Conservation (phyloP, 2,329 filamentous ascomycete species). For the Onygenales sp. region DNA sequence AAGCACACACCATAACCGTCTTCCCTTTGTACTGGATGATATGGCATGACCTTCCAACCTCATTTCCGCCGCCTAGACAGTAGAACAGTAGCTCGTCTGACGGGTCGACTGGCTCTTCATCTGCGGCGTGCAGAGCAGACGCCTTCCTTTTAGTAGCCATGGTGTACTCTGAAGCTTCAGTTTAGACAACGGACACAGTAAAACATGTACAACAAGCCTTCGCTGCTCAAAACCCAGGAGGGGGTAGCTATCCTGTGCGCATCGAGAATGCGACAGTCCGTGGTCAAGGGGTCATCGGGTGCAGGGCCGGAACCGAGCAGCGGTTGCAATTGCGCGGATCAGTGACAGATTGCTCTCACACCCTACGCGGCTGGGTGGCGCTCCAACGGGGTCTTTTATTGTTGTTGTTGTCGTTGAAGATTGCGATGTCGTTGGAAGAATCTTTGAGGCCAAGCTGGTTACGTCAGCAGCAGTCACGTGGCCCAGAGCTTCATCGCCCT, state of each 20-base stretch:
- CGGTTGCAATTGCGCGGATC: too few relatives aligned
- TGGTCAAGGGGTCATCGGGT: too few relatives aligned
- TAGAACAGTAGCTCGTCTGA: conserved; percentile 91
- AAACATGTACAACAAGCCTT: too few relatives aligned
- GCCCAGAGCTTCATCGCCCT: background rate
- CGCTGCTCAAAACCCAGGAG: too few relatives aligned
- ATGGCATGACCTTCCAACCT: conserved; percentile 93
- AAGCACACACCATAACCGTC: conserved; percentile 76
- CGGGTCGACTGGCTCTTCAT: conserved; percentile 81
- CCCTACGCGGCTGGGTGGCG: background rate
- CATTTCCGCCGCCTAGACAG: conserved; percentile 88
- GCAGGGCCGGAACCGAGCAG: too few relatives aligned
- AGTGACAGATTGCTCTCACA: background rate
- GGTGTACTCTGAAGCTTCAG: conserved; percentile 11
- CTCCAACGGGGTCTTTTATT: background rate
- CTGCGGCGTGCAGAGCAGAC: conserved; percentile 56
- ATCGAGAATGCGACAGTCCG: too few relatives aligned
- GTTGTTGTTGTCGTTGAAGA: background rate
- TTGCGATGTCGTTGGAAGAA: background rate
- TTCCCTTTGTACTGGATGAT: conserved; percentile 99
- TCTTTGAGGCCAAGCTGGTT: background rate
- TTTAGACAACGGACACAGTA: too few relatives aligned
- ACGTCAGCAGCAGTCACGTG: background rate
- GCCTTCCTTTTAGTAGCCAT: conserved; percentile 97
- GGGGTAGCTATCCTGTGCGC: too few relatives aligned